Base-by-base conservation (phyloP, 1,139 yeast species). In the Blastobotrys malaysiensis region DNA sequence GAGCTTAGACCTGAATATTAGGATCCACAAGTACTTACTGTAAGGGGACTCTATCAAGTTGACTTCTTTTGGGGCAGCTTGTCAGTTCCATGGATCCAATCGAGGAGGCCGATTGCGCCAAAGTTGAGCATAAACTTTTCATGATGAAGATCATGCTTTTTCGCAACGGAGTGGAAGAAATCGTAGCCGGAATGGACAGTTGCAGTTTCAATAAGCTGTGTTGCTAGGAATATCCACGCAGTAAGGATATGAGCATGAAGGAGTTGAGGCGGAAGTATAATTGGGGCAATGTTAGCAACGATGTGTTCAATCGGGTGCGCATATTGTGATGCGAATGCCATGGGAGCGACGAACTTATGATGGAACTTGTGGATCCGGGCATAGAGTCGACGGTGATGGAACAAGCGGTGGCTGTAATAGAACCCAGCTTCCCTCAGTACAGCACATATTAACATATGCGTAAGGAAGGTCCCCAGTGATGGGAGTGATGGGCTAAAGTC, bases 101-200 rank as follows among this genome's bases (percentile, higher is more conserved):
- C 65, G 46, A 60, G 52, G 14, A 61, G 24, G 1, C 64, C 63
- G 24, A 62, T 43, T 9, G 55, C 59, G 4, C 65, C 65, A 53
- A 57, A 62, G 45, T 62, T 54, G 43, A 59, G 46, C 46, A 55
- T 49, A 45, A 62, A 62, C 55, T 59, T 60, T 46, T 61, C 65
- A 44, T 62, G 65, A 43, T 62, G 65, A n/a, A 59, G 51, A 48
- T 62, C 65, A 39, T 62, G 65, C 36, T 55, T 51, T 47, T 50
- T 55, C 9, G 65, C 63, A n/a, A 49, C 51, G 4, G 53, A 55
- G 2, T 44, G 47, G 46, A 61, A 57, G 46, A 62, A 62, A 45
- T 61, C 64, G 46, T 57, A 62, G 2, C 65, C 65, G 3, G 61
- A 55, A 49, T 62, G 65, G 9, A 61, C 64, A 9, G 59, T 54